Evolutionary conservation across 768 basidiomycete species (phyloP), one percentile per base, ranked within the genome.

Genomic region (Mycena floridula): DNA sequence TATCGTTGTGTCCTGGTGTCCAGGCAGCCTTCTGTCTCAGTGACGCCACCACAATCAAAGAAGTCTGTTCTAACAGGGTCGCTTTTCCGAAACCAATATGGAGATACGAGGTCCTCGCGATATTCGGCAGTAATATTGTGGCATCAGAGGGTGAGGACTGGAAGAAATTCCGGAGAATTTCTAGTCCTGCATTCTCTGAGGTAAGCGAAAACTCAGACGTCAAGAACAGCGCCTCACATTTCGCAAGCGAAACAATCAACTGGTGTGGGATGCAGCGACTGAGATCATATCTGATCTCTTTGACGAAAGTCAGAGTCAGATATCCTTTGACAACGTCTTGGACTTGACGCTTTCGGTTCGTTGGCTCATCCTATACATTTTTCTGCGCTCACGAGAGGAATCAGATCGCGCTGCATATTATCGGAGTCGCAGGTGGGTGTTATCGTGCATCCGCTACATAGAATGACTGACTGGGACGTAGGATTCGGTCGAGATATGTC

Each of bases 171-270:
- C 62, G 81, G 37, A 80, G 77, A 55, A 72, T 85, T 32, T 63
- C 73, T 15, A 78, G 77, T 1, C 80, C 81, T n/a, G 74, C 79
- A 0, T 85, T 84, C 56, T 77, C 77, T 5, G 80, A 82, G 57
- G 79, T 79, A 44, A 36, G 61, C 49, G 37, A 48, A 12, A 25
- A 36, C 36, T 21, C 35, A 26, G 16, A 6, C 32, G 23, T 39
- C 13, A 22, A 35, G 13, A 4, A 35, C 7, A 15, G 3, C 13
- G 32, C n/a, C 3, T 37, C 2, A 48, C 7, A 2, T 16, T 25
- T 7, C 36, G 37, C 32, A 36, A 74, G 72, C 65, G 63, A 32
- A 72, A 74, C 42, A 74, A 69, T 46, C 66, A 63, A 47, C 52
- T 78, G 44, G 74, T 76, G 2, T 76, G 72, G 73, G 68, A 72